Evolutionary conservation across 2,329 filamentous ascomycete species (phyloP), one percentile per base, ranked within the genome.

Genomic region (Aspergillus tanneri): DNA sequence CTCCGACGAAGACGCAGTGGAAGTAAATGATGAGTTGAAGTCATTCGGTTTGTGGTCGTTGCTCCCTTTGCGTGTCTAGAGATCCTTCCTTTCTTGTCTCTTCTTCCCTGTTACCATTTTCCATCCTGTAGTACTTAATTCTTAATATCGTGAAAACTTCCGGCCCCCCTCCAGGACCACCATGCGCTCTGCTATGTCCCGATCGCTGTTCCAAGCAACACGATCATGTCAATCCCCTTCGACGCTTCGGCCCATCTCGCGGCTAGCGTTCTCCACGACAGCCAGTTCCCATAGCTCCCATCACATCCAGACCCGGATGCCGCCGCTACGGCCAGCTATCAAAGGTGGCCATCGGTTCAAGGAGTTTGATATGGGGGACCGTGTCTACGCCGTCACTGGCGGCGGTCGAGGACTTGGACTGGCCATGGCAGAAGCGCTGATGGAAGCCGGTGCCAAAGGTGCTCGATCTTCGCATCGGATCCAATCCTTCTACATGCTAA

Each of bases 381-480:
- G 68, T 30, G 69, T 74, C 37, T 72, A 68, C 47, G 64, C 68
- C 23, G 65, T 75, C 40, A 75, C 72, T 0, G 72, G 73, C 11
- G 73, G 72, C 24, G 73, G 64, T 3, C 62, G 71, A 37, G 72
- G 73, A n/a, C 56, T 76, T 5, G 73, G 73, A 18, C 56, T 76
- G 18, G 65, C 67, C 6, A 71, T 77, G 61, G 74, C 72, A 5
- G 71, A 76, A 56, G 73, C 71, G 11, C 57, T 78, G 43, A 69
- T 74, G 39, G 72, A 78, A 58, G 72, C 73, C 7, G 75, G 75
- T 4, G 75, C 72, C 7, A 71, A 73, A 57, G 73, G 73, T 74
- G 58, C 36, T 18, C 7, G 8, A 5, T 8, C 5, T 16, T 3
- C n/a, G n/a, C n/a, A 36, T 38, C 19, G 11, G 21, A 11, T 5